A percentile compares a stretch with the other conserved stretches of the same genome.
These are phyloP conservation scores for Phytophthora aleatoria DNA, from an alignment of 352 stramenopile genomes.

Conservation along the genomic window DNA sequence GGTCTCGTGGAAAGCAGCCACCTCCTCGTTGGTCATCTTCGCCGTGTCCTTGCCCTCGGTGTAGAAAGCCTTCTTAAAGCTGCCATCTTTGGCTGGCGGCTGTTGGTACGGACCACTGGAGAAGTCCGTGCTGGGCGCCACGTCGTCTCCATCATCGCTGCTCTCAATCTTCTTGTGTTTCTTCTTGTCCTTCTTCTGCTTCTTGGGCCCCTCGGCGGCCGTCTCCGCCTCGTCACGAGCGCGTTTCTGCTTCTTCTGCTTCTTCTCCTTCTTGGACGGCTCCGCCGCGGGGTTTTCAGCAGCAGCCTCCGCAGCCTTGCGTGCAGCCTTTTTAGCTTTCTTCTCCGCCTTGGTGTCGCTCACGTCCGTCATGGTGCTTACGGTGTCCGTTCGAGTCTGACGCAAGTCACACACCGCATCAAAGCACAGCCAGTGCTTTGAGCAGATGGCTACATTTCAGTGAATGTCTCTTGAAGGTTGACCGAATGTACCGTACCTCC, in stretches of 20 bases:
- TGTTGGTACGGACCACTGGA: constrained; percentile 80
- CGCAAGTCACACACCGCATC: constrained; percentile 15
- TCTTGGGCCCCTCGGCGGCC: constrained; percentile 41
- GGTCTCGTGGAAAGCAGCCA: constrained; percentile 85
- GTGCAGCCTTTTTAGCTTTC: constrained; percentile 47
- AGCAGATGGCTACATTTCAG: constrained; percentile 18
- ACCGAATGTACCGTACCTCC: not conserved
- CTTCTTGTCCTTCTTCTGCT: constrained; percentile 61
- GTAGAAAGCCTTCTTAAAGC: constrained; percentile 90
- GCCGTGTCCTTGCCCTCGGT: constrained; percentile 67
- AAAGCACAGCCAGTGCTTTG: constrained; percentile 35
- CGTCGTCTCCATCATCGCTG: constrained; percentile 56
- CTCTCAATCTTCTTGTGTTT: constrained; percentile 56
- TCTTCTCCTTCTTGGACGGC: constrained; percentile 33
- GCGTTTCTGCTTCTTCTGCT: constrained; percentile 36
- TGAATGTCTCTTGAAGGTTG: constrained; percentile 1
- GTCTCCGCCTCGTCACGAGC: constrained; percentile 38
- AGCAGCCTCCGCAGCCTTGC: constrained; percentile 35
- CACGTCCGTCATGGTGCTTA: constrained; percentile 36
- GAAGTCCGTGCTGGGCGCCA: constrained; percentile 49
- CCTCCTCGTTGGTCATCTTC: constrained; percentile 80
- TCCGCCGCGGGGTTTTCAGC: constrained; percentile 9
- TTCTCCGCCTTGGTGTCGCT: constrained; percentile 48
- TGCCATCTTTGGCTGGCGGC: constrained; percentile 57
- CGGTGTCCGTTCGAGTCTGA: constrained; percentile 28